Evolutionary conservation across 2,329 filamentous ascomycete genomes (phyloP).

Genomic region (Colletotrichum nymphaeae): DNA sequence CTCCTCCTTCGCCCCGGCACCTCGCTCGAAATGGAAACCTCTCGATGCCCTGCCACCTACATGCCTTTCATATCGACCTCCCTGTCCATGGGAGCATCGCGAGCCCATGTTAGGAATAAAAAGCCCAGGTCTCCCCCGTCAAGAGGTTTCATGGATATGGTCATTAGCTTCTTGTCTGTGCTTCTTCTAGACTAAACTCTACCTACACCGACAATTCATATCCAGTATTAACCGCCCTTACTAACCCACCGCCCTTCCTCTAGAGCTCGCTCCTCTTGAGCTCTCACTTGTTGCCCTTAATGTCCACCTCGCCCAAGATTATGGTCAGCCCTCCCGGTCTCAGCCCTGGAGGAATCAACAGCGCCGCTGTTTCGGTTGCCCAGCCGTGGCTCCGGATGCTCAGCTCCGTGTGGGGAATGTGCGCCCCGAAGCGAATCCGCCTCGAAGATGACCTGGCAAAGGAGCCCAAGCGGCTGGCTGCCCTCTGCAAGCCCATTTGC

Average conservation of each 20-base stretch:
- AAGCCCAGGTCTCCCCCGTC: constrained; percentile 10
- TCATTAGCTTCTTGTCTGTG: constrained; percentile 10
- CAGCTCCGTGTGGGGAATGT: constrained; percentile 14
- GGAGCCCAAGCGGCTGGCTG: constrained; percentile 22
- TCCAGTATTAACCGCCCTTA: not conserved
- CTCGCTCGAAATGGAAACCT: not conserved
- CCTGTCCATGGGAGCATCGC: not conserved
- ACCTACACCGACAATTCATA: constrained; percentile 22
- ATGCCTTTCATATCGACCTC: not conserved
- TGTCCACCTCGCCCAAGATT: not conserved
- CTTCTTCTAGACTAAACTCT: not conserved
- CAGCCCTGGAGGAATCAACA: constrained; percentile 18
- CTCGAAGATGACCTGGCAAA: constrained; percentile 26
- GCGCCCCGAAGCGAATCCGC: constrained; percentile 8
- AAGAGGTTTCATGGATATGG: not conserved
- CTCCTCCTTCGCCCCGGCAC: not conserved
- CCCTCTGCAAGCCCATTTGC: constrained; percentile 23
- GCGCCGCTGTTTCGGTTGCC: not conserved
- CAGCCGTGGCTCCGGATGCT: constrained; percentile 12
- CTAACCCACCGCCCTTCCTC: not conserved
- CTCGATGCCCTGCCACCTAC: not conserved
- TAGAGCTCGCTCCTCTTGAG: too few species aligned
- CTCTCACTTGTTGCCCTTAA: not conserved
- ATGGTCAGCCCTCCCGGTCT: constrained; percentile 13
- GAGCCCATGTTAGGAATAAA: constrained; percentile 10